A percentile compares a stretch with the other conserved stretches of the same genome.
Evolutionary conservation across 345 rosid genomes (phyloP).

Genomic region (Microcos paniculata): DNA sequence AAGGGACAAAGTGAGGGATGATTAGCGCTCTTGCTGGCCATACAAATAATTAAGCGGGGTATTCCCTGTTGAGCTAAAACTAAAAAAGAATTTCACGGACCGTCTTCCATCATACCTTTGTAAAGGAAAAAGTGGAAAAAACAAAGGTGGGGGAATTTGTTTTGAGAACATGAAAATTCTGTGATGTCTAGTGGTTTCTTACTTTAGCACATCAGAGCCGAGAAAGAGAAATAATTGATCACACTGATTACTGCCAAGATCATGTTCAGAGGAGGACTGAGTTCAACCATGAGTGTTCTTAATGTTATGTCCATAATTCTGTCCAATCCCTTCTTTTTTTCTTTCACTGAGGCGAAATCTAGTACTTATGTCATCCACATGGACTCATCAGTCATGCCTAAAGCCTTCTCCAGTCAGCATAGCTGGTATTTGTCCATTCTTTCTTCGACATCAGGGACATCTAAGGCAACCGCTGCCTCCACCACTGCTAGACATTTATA

Average conservation of each 20-base stretch:
- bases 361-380: conserved; percentile 29
- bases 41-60: not conserved
- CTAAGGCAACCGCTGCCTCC: not conserved
- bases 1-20: not conserved
- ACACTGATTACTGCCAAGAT: not conserved
- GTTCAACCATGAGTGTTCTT: conserved; percentile 27
- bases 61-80: not conserved
- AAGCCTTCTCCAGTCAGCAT: conserved; percentile 27
- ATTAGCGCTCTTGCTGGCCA: not conserved
- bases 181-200: not conserved
- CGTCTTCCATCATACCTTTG: conserved; percentile 1
- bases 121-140: not conserved
- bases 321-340: conserved; percentile 13
- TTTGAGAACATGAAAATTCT: not conserved
- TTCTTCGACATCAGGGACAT: conserved; percentile 14
- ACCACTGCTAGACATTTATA: conserved; percentile 14
- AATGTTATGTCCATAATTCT: conserved; percentile 1
- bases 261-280: not conserved
- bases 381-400: conserved; percentile 28
- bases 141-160: not conserved
- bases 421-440: conserved; percentile 34
- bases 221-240: not conserved
- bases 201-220: not conserved
- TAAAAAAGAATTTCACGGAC: not conserved
- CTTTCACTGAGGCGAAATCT: conserved; percentile 8